These are phyloP conservation scores for Boletus subparvulus DNA, from an alignment of 768 basidiomycete genomes.

Conservation along the genomic window DNA sequence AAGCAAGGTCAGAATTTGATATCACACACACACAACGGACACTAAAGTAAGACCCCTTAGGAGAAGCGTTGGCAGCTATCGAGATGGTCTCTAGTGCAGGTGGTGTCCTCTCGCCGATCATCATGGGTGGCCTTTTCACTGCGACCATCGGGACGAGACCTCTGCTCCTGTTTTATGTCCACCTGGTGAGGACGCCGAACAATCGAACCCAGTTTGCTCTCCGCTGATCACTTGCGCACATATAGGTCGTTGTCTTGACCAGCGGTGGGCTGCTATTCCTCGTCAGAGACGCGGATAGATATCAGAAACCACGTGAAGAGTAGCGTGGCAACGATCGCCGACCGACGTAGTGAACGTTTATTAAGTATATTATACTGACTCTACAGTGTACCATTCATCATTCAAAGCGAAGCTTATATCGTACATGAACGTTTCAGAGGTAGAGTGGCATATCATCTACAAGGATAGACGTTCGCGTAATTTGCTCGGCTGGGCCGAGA, in stretches of 20 bases:
- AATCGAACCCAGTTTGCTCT: neutral
- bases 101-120: slow-evolving; percentile 24
- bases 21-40: no score
- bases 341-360: neutral
- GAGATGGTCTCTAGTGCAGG: slow-evolving; percentile 27
- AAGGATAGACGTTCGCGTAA: neutral
- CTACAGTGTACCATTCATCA: neutral
- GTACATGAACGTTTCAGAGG: neutral
- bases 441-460: neutral
- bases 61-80: slow-evolving; percentile 30
- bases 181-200: slow-evolving; percentile 14
- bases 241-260: slow-evolving; percentile 16
- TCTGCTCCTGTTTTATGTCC: slow-evolving; percentile 25
- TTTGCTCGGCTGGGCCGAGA: neutral
- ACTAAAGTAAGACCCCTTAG: slow-evolving; percentile 6
- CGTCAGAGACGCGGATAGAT: slow-evolving; percentile 23
- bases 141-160: slow-evolving; percentile 22
- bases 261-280: slow-evolving; percentile 23
- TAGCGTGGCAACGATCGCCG: neutral
- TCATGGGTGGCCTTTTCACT: slow-evolving; percentile 32
- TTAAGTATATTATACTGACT: neutral
- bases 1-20: slow-evolving; percentile 23
- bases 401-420: neutral
- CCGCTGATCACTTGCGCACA: neutral
- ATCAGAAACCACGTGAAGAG: slow-evolving; percentile 9